phyloP scores from a whole-genome alignment of 2,329 filamentous ascomycete genomes.

The Xylariaceae sp. region DNA sequence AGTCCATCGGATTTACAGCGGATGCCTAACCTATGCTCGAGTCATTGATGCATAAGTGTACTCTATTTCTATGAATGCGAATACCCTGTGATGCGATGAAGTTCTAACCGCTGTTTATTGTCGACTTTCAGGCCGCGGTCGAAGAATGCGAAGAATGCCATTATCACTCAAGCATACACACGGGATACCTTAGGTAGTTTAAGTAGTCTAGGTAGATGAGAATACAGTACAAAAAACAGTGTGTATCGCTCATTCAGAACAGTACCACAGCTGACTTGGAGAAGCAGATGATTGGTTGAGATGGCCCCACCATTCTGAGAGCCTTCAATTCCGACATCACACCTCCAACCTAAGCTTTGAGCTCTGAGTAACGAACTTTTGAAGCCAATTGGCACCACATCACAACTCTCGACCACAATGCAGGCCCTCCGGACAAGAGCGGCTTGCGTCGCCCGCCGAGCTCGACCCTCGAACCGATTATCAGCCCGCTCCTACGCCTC shows the following conservation, averaged over 20 bases:
- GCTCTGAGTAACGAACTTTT: constrained; percentile 9
- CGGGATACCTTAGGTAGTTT: too few relatives aligned
- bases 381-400: constrained; percentile 23
- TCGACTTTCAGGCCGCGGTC: too few relatives aligned
- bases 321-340: constrained; percentile 20
- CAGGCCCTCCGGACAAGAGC: constrained; percentile 40
- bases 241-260: constrained; percentile 3
- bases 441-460: constrained; percentile 34
- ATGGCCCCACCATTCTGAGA: constrained; percentile 14
- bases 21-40: not conserved
- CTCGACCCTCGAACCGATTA: constrained; percentile 28
- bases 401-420: constrained; percentile 18
- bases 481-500: constrained; percentile 50
- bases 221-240: constrained; percentile 3
- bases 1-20: not conserved
- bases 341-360: constrained; percentile 11
- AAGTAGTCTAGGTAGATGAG: too few relatives aligned
- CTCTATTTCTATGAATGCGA: too few relatives aligned
- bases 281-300: constrained; percentile 18
- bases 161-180: too few relatives aligned
- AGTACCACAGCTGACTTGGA: constrained; percentile 12
- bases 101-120: too few relatives aligned
- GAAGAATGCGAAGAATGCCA: too few relatives aligned
- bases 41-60: too few relatives aligned
- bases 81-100: too few relatives aligned